phyloP scores from a whole-genome alignment of 768 basidiomycete species.

The Pisolithus marmoratus region DNA sequence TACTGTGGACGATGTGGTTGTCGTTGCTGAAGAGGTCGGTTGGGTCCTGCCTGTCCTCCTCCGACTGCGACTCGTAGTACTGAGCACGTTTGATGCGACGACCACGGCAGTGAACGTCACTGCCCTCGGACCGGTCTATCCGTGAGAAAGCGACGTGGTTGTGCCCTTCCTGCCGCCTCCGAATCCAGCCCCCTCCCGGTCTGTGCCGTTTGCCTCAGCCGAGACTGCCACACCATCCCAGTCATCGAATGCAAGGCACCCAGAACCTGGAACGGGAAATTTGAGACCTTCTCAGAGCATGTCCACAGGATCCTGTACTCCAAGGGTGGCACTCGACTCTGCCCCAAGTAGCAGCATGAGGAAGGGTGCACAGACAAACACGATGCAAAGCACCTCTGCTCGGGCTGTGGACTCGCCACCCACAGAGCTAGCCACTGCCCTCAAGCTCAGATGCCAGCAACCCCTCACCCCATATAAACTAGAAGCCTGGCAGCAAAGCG shows the following conservation, averaged over 20 bases:
- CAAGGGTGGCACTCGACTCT: too few relatives aligned
- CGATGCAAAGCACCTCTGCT: constrained; percentile 34
- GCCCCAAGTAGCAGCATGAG: constrained; percentile 29
- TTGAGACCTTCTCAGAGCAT: too few relatives aligned
- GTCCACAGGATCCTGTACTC: too few relatives aligned
- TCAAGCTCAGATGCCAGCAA: constrained; percentile 24
- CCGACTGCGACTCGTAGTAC: constrained; percentile 38
- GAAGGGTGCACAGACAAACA: constrained; percentile 24
- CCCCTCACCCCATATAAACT: constrained; percentile 28
- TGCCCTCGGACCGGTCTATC: too few relatives aligned
- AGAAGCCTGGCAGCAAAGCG: constrained; percentile 25
- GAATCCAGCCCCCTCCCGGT: too few relatives aligned
- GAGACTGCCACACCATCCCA: too few relatives aligned
- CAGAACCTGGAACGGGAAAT: too few relatives aligned
- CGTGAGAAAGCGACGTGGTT: too few relatives aligned
- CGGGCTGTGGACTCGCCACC: constrained; percentile 31
- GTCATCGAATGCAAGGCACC: too few relatives aligned
- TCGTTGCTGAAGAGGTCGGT: background rate
- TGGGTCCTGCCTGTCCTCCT: constrained; percentile 31
- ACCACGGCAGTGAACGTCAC: constrained; percentile 33
- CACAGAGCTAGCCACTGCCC: constrained; percentile 39
- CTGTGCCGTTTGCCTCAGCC: too few relatives aligned
- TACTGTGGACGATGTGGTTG: constrained; percentile 2
- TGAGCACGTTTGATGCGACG: constrained; percentile 33
- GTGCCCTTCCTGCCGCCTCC: too few relatives aligned